Evolutionary conservation across 2,329 filamentous ascomycete genomes (phyloP), one percentile per base, ranked within the genome.

Genomic region (Botrytis sinoallii): DNA sequence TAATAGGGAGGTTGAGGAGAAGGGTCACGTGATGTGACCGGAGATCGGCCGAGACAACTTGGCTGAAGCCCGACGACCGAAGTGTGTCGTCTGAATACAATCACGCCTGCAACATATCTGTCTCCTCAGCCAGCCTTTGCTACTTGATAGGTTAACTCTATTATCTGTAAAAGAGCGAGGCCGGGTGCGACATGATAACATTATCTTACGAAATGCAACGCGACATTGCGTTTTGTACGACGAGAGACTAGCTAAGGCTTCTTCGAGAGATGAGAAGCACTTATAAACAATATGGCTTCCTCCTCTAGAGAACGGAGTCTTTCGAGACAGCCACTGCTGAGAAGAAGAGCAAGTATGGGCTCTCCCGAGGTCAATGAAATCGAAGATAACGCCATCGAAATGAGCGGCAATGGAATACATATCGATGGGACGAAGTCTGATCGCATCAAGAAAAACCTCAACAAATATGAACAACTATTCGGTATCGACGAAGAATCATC

Each of bases 401-500:
- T 70, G 64, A 74, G 38, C 55, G 71, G 65, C 6, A 75, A 71
- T 44, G 70, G 74, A 63, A 32, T 48, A 12, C 59, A 48, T 18
- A 9, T 74, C 52, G 73, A 74, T 40, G 72, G 76, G 14, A 65
- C 74, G 6, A 75, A 76, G n/a, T 42, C 69, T 5, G 75, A 75
- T 60, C 48, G 74, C 55, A 75, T 77, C 48, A 77, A 75, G 71
- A 78, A 76, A 66, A 78, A 73, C 66, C 74, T 75, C 25, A 72
- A 74, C 4, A 81, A 79, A 68, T 83, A 82, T 73, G 81, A 83
- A 59, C 79, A 78, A 57, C 75, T 84, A 4, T 84, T 84, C 64
- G 80, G 81, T 6, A 78, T 81, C 4, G 81, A 82, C 67, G 82
- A 82, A 71, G 79, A 82, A 71, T 76, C 79, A 3, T 81, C 80